Conservation (phyloP, 257 asterid genomes). For the Fraxinus americana region DNA sequence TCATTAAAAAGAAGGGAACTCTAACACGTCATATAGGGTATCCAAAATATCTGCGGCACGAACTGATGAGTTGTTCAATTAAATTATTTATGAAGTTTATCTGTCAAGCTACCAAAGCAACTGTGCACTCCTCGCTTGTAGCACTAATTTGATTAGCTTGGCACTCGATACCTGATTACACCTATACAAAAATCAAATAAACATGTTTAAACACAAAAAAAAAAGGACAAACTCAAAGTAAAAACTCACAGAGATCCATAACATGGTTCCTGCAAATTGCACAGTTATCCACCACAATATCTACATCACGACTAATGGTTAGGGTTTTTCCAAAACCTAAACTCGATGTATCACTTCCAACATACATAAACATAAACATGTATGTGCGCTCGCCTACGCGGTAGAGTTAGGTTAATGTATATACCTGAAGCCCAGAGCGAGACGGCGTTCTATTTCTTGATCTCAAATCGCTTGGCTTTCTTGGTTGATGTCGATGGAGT, state of each 20-base stretch:
- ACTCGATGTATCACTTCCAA: constrained; percentile 5
- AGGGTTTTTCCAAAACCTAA: constrained; percentile 2
- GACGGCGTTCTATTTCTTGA: constrained; percentile 77
- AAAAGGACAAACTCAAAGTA: neutral
- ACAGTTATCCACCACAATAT: constrained; percentile 93
- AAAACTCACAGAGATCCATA: constrained; percentile 90
- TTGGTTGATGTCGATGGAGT: constrained; percentile 46
- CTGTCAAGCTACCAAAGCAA: constrained; percentile 37
- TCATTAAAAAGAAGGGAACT: neutral
- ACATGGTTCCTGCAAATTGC: constrained; percentile 94
- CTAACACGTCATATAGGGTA: neutral
- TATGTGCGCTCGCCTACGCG: too few species aligned
- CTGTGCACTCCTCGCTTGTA: constrained; percentile 95
- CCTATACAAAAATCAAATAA: constrained; percentile 4
- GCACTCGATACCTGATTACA: constrained; percentile 81
- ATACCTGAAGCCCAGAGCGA: constrained; percentile 95
- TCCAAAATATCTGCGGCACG: neutral
- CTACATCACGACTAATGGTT: constrained; percentile 52
- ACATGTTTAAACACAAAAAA: neutral
- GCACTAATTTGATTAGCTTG: constrained; percentile 99
- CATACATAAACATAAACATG: too few species aligned
- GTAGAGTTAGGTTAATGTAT: constrained; percentile 13
- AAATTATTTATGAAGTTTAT: too few species aligned
- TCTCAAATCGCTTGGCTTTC: constrained; percentile 76
- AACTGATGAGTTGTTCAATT: neutral